Evolutionary conservation across 306 rosid species (phyloP), one percentile per base, ranked within the genome.

Genomic region (Sechiopsis laciniata): DNA sequence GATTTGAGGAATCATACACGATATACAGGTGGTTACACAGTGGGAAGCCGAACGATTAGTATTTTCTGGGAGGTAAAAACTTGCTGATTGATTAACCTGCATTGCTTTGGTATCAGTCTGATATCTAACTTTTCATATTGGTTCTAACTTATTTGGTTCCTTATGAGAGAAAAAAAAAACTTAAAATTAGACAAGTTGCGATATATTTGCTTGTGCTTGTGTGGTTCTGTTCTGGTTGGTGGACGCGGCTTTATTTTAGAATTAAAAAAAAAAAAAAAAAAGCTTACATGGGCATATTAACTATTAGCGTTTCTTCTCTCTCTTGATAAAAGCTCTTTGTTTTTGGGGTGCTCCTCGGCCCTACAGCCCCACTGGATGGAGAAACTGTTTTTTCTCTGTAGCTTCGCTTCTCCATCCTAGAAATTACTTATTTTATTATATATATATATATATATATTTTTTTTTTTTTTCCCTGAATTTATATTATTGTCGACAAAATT

Each of bases 1-100:
- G 99, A 94, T 85, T 86, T 91, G 76, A 87, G 84, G 86, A 87
- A 76, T 72, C 91, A 94, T 76, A 91, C 97, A 15, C 88, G 87
- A 50, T 94, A 94, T 83, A 87, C 97, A 61, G 99, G 97, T 68
- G 97, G 99, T 75, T 94, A 87, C 82, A 86, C 84, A 60, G 96
- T 87, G 50, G 88, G 97, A 72, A 91, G 88, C 85, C 90, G 89
- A 46, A 86, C 99, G 5, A 73, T 94, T 73, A 94, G 84, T 84
- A 76, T 87, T 9, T 94, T 94, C 78, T 94, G 99, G 99, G 97
- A 94, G 97, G 97, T 90, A 94, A 53, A 64, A 81, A 45, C 54
- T 57, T 52, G 76, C 19, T 69, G 40, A 22, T 19, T 76, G 76
- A 46, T 40, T 45, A 46, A 67, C 58, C 14, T 20, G 32, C 42